Base-by-base conservation (phyloP, 106 monocot genomes). In the Xerophyta viscosa region DNA sequence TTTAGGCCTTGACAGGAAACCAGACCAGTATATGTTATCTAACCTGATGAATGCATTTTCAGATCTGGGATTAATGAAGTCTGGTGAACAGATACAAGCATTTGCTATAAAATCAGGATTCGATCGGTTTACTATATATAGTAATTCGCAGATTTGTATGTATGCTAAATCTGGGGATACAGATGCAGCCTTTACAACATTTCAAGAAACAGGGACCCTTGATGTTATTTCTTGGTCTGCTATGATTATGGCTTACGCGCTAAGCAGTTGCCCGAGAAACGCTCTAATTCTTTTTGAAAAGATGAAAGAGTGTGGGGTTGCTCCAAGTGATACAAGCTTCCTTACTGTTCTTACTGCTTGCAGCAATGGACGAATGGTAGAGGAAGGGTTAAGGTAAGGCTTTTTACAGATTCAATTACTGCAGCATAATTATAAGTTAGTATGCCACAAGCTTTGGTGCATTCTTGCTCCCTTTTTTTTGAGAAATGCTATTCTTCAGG, bases 141-240 rank as follows among this genome's bases (percentile, higher is more conserved):
- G 64, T 10, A 82, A 82, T 62, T 59, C 72, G 12, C 66, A 58
- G 20, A 76, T 82, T 8, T 59, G 42, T 12, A 82, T 82, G 81
- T 82, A 77, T 77, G 58, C 76, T 22, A 71, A 56, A n/a, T 71
- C 81, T 44, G 81, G 81, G 18, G 67, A 72, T 41, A 56, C 58
- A 31, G 81, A 77, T 65, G 76, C 67, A 37, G 76, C 76, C 21
- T 22, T 27, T 56, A 17, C 24, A 60, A 72, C 68, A 29, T 82
- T 82, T 72, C 26, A 63, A 19, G 76, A 82, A 39, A 64, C 60
- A 50, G 64, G 46, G 30, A 62, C 50, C 24, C 72, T 18, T 48
- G 76, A 82, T 77, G 76, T 71, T 37, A 60, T 77, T 14, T 72
- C 81, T 29, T 82, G 81, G 81, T 71, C 81, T 68, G 55, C 71